Conservation (phyloP, 1,284 basidiomycete genomes). For the Puccinia polysora region DNA sequence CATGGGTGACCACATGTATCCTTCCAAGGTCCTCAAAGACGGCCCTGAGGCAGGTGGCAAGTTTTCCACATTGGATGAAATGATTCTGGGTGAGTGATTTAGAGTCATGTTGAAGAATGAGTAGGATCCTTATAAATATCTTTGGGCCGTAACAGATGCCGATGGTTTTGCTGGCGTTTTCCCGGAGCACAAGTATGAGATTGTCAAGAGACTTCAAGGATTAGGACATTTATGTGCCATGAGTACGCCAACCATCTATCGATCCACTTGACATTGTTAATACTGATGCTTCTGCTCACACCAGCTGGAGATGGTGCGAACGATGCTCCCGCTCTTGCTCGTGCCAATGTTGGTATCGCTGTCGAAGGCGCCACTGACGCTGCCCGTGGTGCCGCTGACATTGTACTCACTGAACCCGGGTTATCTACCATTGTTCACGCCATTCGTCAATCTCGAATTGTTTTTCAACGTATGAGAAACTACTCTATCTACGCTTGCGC, state of each 20-base stretch:
- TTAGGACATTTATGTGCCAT: slow-evolving; percentile 55
- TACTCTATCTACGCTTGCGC: slow-evolving; percentile 65
- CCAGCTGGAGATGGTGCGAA: slow-evolving; percentile 94
- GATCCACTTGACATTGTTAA: too few relatives aligned
- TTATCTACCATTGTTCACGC: slow-evolving; percentile 94
- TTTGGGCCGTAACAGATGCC: slow-evolving; percentile 71
- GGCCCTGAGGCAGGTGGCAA: slow-evolving; percentile 72
- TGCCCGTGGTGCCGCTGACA: slow-evolving; percentile 89
- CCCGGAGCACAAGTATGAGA: slow-evolving; percentile 58
- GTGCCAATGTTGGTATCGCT: slow-evolving; percentile 57
- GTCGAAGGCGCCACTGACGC: slow-evolving; percentile 95
- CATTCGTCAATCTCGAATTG: slow-evolving; percentile 88
- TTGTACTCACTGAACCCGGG: slow-evolving; percentile 90
- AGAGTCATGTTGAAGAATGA: too few relatives aligned
- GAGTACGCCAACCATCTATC: slow-evolving; percentile 7
- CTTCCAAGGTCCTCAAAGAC: slow-evolving; percentile 88
- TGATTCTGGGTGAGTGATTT: slow-evolving; percentile 42
- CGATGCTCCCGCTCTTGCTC: slow-evolving; percentile 86
- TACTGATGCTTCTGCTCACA: background rate
- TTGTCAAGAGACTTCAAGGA: slow-evolving; percentile 87
- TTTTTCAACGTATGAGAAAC: slow-evolving; percentile 59
- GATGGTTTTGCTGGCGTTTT: slow-evolving; percentile 93
- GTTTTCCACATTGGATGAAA: slow-evolving; percentile 59
- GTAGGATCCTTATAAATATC: too few relatives aligned
- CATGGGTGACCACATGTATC: slow-evolving; percentile 93